phyloP scores from a whole-genome alignment of 2,329 filamentous ascomycete genomes.

The Penicillium paneum region DNA sequence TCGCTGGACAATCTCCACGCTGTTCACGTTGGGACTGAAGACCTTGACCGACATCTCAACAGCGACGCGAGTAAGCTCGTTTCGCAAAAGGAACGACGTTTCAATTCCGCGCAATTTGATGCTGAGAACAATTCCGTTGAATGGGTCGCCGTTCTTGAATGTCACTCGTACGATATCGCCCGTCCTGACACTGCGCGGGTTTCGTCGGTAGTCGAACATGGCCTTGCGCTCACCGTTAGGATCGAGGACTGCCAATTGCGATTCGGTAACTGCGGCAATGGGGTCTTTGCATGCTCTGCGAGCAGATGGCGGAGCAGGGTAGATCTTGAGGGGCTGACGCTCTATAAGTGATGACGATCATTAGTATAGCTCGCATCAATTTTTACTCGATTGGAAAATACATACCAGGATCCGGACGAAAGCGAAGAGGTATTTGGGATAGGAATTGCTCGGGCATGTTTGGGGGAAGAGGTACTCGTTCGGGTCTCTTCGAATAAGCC shows the following conservation, averaged over 20 bases:
- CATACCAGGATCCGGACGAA: conserved; percentile 40
- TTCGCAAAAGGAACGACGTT: conserved; percentile 80
- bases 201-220: conserved; percentile 70
- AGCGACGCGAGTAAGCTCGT: conserved; percentile 78
- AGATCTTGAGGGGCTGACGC: conserved; percentile 52
- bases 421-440: conserved; percentile 41
- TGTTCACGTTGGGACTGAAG: conserved; percentile 82
- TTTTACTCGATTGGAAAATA: neutral
- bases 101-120: conserved; percentile 86
- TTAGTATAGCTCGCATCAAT: neutral
- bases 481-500: conserved; percentile 44
- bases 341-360: conserved; percentile 21
- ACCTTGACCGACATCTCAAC: conserved; percentile 99
- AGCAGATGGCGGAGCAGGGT: conserved; percentile 47
- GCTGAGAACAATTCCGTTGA: conserved; percentile 81
- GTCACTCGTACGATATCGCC: conserved; percentile 92
- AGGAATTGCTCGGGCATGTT: conserved; percentile 43
- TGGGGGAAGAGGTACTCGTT: conserved; percentile 39
- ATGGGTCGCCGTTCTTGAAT: conserved; percentile 79
- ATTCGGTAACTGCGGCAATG: conserved; percentile 62
- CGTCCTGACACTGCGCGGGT: conserved; percentile 73
- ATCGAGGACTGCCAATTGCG: conserved; percentile 74
- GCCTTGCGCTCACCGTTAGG: conserved; percentile 76
- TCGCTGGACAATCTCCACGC: conserved; percentile 90
- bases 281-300: conserved; percentile 54